phyloP scores from a whole-genome alignment of 306 rosid species.

The Lithocarpus polystachyus region DNA sequence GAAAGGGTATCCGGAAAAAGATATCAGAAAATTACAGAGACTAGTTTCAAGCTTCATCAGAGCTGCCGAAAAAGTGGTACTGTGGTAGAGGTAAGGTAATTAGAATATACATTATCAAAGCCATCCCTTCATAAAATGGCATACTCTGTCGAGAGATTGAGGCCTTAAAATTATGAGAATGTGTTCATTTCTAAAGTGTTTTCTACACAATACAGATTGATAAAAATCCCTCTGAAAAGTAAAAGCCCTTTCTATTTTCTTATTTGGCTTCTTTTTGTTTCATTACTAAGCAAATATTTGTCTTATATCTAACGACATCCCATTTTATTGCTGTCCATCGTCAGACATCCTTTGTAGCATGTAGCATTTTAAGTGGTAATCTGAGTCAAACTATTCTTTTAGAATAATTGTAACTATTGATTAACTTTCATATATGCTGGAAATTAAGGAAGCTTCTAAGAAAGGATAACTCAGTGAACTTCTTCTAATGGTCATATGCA shows the following conservation, averaged over 20 bases:
- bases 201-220: neutral
- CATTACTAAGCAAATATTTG: neutral
- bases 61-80: constrained; percentile 59
- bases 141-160: neutral
- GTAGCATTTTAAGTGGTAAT: neutral
- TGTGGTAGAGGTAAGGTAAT: constrained; percentile 87
- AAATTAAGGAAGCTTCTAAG: constrained; percentile 92
- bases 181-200: neutral
- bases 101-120: neutral
- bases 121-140: neutral
- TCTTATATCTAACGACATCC: neutral
- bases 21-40: constrained; percentile 60
- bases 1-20: constrained; percentile 62
- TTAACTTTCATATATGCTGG: constrained; percentile 39
- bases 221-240: neutral
- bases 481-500: constrained; percentile 67
- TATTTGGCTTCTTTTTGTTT: neutral
- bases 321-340: neutral
- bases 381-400: neutral
- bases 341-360: neutral
- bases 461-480: constrained; percentile 56
- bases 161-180: too few species aligned
- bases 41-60: constrained; percentile 71
- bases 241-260: neutral
- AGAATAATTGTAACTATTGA: neutral